Base-by-base conservation (phyloP, 129 eudicot species). In the Gnaphalium uliginosum region DNA sequence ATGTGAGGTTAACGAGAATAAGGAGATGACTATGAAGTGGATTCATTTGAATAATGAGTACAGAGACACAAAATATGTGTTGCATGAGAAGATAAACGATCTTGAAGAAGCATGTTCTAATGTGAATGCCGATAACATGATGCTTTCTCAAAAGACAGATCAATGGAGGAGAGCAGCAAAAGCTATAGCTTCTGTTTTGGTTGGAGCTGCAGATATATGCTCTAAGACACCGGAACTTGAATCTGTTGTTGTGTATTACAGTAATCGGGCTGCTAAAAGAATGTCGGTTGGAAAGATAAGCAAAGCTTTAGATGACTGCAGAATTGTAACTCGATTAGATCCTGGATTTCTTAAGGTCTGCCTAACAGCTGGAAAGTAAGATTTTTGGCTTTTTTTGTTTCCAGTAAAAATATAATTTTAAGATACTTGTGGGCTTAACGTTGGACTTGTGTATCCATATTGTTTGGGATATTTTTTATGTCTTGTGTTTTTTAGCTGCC, bases 121-220 rank as follows among this genome's bases (percentile, higher is more conserved):
- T 6, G 53, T 85, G 39, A 86, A 82, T 71, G 23, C 27, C 24
- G 98, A 90, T 81, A 88, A 88, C 87, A 85, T 65, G 75, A 85
- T 64, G 73, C 76, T 86, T 46, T 85, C 75, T 53, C 81, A 80
- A 54, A 93, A 88, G 32, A 83, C 85, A 25, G 96, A 87, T 70
- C 96, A 90, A 53, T 93, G 97, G 98, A 87, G 89, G 68, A 93
- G 90, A 83, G 91, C 96, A 26, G 93, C 98, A 8, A 96, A 90
- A 83, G 97, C 96, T 66, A 83, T 96, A 22, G 96, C 90, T 4
- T 43, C 81, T 4, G 77, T 90, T 41, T 77, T 93, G 9, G 78
- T 86, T 39, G 96, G 86, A 8, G 91, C 84, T 27, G 87, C 76
- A 65, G 92, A 76, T 19, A 70, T 78, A 51, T 62, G 41, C 65